phyloP scores from a whole-genome alignment of 805 yeast species.

The Saccharomycopsis guyanensis region DNA sequence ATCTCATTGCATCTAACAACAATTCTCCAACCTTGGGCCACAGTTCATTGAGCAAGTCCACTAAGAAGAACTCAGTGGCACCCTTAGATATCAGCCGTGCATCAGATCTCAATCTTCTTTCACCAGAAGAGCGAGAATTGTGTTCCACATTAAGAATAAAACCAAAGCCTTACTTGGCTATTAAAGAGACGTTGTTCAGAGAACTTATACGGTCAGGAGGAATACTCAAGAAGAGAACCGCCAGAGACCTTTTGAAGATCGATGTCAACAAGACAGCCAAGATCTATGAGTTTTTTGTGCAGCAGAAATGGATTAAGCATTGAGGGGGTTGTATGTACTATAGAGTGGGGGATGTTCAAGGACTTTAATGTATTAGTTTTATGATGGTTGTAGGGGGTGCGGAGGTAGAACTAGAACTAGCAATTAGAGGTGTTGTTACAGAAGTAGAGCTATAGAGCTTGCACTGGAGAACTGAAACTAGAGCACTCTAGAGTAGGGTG shows the following conservation, averaged over 20 bases:
- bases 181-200: constrained; percentile 81
- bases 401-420: too few species aligned
- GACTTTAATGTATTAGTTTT: too few species aligned
- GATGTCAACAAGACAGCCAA: constrained; percentile 82
- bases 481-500: too few species aligned
- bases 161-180: constrained; percentile 91
- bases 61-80: constrained; percentile 35
- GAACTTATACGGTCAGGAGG: constrained; percentile 86
- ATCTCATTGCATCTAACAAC: constrained; percentile 4
- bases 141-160: constrained; percentile 77
- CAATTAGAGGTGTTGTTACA: too few species aligned
- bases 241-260: constrained; percentile 75
- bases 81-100: constrained; percentile 69
- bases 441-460: too few species aligned
- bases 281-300: constrained; percentile 86
- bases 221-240: constrained; percentile 68
- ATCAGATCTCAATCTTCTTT: constrained; percentile 72
- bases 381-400: too few species aligned
- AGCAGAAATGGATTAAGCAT: constrained; percentile 72
- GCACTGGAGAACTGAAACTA: too few species aligned
- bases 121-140: constrained; percentile 80
- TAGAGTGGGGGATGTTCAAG: too few species aligned
- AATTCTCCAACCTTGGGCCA: not conserved
- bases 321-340: too few species aligned
- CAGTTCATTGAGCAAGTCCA: not conserved